Percentiles rank a stretch among this genome's conserved stretches.
Conservation (phyloP, 2,329 filamentous ascomycete species). For the Magnaporthiopsis poae region DNA sequence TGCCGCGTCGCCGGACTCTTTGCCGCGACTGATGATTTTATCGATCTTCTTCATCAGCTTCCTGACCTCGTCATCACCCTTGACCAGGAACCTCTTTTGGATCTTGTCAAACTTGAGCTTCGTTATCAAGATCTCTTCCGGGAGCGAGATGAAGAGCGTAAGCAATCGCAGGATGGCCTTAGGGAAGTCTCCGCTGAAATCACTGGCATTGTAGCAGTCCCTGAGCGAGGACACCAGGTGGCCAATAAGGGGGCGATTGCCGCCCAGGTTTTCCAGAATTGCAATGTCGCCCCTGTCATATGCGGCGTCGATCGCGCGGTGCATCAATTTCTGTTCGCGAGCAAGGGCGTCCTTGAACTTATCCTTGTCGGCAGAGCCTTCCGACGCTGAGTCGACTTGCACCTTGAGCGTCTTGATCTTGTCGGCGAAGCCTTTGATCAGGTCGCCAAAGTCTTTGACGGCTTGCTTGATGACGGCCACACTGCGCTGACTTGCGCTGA, state of each 20-base stretch:
- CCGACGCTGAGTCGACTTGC: slow-evolving; percentile 33
- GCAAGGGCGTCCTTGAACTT: slow-evolving; percentile 32
- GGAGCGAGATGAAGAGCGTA: slow-evolving; percentile 51
- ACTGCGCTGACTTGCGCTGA: slow-evolving; percentile 29
- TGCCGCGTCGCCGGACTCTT: slow-evolving; percentile 11
- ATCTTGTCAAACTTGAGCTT: slow-evolving; percentile 58
- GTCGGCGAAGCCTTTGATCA: slow-evolving; percentile 36
- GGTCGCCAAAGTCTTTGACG: slow-evolving; percentile 42
- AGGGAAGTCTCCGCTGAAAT: slow-evolving; percentile 44
- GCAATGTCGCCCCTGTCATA: slow-evolving; percentile 44
- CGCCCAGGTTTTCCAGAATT: slow-evolving; percentile 48
- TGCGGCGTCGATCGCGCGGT: slow-evolving; percentile 42
- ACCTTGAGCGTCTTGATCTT: slow-evolving; percentile 39
- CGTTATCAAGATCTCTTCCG: slow-evolving; percentile 47
- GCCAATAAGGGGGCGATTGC: slow-evolving; percentile 46
- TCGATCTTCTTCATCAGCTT: slow-evolving; percentile 41
- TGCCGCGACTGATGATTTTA: slow-evolving; percentile 5
- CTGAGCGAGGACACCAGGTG: slow-evolving; percentile 45
- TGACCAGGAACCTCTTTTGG: slow-evolving; percentile 52
- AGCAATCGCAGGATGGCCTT: slow-evolving; percentile 51
- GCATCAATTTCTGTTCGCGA: slow-evolving; percentile 38
- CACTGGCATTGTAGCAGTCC: slow-evolving; percentile 41
- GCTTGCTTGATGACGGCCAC: slow-evolving; percentile 30
- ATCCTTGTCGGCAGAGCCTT: slow-evolving; percentile 23
- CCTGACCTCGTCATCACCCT: slow-evolving; percentile 56